These are phyloP conservation scores for Starmerella apicola DNA, from an alignment of 805 yeast species.

Conservation along the genomic window DNA sequence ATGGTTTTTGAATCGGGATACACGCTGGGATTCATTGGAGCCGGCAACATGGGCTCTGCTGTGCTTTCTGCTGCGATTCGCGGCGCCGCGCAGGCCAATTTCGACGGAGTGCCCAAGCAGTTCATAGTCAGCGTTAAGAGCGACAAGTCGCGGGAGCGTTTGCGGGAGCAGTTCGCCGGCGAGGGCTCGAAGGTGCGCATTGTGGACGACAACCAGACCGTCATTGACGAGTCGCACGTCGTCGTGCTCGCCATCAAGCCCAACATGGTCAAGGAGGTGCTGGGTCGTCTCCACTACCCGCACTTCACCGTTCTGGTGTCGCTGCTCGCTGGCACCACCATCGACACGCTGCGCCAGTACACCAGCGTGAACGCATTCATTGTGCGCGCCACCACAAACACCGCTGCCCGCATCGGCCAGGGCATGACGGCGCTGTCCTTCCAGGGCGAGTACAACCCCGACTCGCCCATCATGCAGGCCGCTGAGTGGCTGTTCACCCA, in stretches of 20 bases:
- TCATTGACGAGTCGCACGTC: conserved; percentile 53
- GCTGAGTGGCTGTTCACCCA: conserved; percentile 34
- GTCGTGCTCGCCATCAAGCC: conserved; percentile 85
- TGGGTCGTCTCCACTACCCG: conserved; percentile 35
- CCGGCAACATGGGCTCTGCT: conserved; percentile 95
- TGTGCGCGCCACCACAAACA: conserved; percentile 94
- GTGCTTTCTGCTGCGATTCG: conserved; percentile 66
- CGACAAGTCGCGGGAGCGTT: conserved; percentile 37
- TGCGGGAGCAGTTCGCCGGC: conserved; percentile 40
- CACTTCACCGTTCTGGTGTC: conserved; percentile 57
- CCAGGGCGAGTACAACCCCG: conserved; percentile 35
- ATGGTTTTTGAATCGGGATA: conserved; percentile 22
- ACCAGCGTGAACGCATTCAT: conserved; percentile 34
- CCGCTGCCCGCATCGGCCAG: conserved; percentile 84
- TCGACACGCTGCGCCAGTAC: conserved; percentile 44
- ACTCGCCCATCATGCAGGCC: conserved; percentile 23
- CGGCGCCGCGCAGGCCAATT: conserved; percentile 26
- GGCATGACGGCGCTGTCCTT: conserved; percentile 92
- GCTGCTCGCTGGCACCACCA: conserved; percentile 85
- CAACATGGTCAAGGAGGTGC: conserved; percentile 51
- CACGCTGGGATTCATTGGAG: conserved; percentile 71
- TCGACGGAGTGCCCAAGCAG: conserved; percentile 48
- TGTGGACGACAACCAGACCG: conserved; percentile 38
- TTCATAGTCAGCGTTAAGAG: conserved; percentile 70
- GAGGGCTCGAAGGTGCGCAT: conserved; percentile 33